Evolutionary conservation across 2,329 filamentous ascomycete genomes (phyloP).

Genomic region (Escovopsis sp.): DNA sequence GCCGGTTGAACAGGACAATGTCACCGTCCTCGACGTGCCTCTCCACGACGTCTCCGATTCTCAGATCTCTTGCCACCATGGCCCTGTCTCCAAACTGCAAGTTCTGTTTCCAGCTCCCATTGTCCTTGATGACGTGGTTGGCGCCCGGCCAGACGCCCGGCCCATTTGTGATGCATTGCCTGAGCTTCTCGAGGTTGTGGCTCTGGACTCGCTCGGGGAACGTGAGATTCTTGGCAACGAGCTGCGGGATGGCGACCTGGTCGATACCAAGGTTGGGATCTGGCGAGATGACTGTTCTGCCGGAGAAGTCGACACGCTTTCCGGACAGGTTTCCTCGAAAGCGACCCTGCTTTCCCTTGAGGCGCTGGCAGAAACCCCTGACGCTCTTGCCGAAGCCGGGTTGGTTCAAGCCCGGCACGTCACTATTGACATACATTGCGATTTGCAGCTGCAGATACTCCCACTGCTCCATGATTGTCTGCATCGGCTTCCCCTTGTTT

Average conservation of each 20-base stretch:
- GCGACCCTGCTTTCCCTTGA: conserved; percentile 95
- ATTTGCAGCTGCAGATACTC: conserved; percentile 92
- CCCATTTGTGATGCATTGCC: conserved; percentile 60
- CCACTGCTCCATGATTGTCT: conserved; percentile 96
- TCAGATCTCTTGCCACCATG: conserved; percentile 56
- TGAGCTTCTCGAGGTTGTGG: conserved; percentile 74
- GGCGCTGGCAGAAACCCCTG: conserved; percentile 81
- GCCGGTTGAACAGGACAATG: conserved; percentile 93
- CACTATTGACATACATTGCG: conserved; percentile 96
- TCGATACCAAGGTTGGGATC: conserved; percentile 91
- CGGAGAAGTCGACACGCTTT: conserved; percentile 97
- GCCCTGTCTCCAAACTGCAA: conserved; percentile 62
- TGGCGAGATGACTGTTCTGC: conserved; percentile 91
- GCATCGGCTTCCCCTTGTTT: conserved; percentile 67
- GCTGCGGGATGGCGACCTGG: conserved; percentile 77
- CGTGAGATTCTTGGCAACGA: conserved; percentile 92
- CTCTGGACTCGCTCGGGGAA: conserved; percentile 81
- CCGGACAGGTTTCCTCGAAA: conserved; percentile 95
- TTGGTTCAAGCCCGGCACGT: conserved; percentile 83
- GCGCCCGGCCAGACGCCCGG: conserved; percentile 74
- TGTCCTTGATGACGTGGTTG: conserved; percentile 59
- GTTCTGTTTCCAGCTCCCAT: conserved; percentile 53
- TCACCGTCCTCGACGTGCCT: conserved; percentile 91
- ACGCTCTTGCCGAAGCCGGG: conserved; percentile 77
- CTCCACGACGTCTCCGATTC: conserved; percentile 79